phyloP scores from a whole-genome alignment of 2,329 filamentous ascomycete genomes.

The Ambrosiella cleistominuta region DNA sequence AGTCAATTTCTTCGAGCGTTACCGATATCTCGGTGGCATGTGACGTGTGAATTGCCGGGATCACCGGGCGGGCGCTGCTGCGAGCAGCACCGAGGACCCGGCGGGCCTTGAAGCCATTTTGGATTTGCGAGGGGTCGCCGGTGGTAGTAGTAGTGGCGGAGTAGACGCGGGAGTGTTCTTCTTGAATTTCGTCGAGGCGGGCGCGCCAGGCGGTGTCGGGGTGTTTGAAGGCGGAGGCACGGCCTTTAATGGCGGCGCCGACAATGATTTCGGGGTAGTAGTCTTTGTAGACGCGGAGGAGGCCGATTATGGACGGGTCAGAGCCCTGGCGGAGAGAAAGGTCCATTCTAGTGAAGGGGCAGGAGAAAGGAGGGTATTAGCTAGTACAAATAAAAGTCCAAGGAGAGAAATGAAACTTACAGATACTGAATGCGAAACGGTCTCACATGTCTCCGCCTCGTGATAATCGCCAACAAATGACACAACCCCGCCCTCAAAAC shows the following conservation, averaged over 20 bases:
- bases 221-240: constrained; percentile 47
- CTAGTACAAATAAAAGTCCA: too few relatives aligned
- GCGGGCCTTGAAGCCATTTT: constrained; percentile 20
- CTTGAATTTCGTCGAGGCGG: constrained; percentile 50
- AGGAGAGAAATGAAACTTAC: constrained; percentile 24
- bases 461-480: constrained; percentile 63
- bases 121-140: too few relatives aligned
- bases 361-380: background rate
- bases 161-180: constrained; percentile 24
- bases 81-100: constrained; percentile 42
- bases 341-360: constrained; percentile 27
- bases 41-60: constrained; percentile 58
- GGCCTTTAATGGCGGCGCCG: constrained; percentile 44
- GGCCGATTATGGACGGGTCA: constrained; percentile 55
- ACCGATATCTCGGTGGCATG: constrained; percentile 51
- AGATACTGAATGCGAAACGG: constrained; percentile 68
- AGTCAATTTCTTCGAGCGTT: constrained; percentile 63
- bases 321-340: constrained; percentile 46
- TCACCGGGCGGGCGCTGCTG: constrained; percentile 17
- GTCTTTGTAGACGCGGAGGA: constrained; percentile 72
- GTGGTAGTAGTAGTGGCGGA: too few relatives aligned
- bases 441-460: constrained; percentile 64
- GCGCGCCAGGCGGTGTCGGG: constrained; percentile 61
- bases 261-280: constrained; percentile 82
- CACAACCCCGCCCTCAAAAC: constrained; percentile 48